Base-by-base conservation (phyloP, 192 early-diverging fungal genomes). In the Piromyces sp. region DNA sequence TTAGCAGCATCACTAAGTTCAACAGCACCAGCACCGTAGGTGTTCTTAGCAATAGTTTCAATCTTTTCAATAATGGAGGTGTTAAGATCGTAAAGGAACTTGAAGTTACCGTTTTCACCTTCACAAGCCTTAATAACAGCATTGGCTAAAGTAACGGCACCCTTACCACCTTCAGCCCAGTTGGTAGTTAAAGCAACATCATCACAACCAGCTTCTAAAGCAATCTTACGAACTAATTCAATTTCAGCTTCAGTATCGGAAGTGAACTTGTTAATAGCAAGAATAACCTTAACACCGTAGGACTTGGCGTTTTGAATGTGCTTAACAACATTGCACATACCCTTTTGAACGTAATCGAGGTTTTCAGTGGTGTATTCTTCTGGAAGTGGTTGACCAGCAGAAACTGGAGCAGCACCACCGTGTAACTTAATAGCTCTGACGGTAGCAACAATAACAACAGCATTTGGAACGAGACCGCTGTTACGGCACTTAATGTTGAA, bases 401-500 rank as follows among this genome's bases (percentile, higher is more conserved):
- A 87, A 4, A 98, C 96, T 38, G 94, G 94, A 5, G 97, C 95
- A 51, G 95, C 97, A 78, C 96, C 97, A 81, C 96, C 97, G 84
- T 99, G 97, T 94, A 96, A 96, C 88, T 99, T 99, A 42, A 99
- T 88, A 17, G 96, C 95, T 80, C 94, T 93, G 14, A 98, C 92
- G 11, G 97, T 99, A 22, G 96, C 93, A 58, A 98, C 97, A 30
- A 99, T 91, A 30, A 98, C 96, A 28, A 95, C 97, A 40, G 90
- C 92, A 82, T 96, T 91, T 38, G 97, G 97, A 22, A 94, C 86
- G 16, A 99, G 88, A 30, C 94, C 94, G 28, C 94, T 95, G 15
- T 89, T 87, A 79, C 97, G 92, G 86, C 97, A 99, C 86, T 99
- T 99, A 89, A 99, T 98, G 88, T 99, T 94, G 88, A 98, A 96